Evolutionary conservation across 352 stramenopile genomes (phyloP).

Genomic region (Phytophthora quininea): DNA sequence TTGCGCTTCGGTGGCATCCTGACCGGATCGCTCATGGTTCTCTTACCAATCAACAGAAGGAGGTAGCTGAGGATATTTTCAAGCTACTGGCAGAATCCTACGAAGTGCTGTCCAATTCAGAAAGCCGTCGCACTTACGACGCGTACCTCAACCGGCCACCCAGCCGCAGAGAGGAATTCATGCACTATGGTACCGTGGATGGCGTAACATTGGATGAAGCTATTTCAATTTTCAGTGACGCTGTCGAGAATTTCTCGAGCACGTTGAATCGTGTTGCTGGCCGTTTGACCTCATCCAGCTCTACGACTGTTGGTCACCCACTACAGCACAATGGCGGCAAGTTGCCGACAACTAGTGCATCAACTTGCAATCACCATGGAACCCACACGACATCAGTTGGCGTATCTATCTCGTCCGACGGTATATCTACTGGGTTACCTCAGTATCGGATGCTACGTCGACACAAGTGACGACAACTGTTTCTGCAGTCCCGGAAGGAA

Average conservation of each 20-base stretch:
- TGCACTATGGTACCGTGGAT: slow-evolving; percentile 70
- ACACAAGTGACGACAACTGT: slow-evolving; percentile 16
- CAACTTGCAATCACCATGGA: slow-evolving; percentile 2
- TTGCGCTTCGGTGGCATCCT: slow-evolving; percentile 85
- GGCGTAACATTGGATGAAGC: slow-evolving; percentile 83
- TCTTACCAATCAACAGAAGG: slow-evolving; percentile 51
- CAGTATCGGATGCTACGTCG: slow-evolving; percentile 4
- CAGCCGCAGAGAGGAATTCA: slow-evolving; percentile 71
- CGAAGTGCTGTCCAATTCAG: slow-evolving; percentile 73
- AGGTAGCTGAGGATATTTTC: slow-evolving; percentile 77
- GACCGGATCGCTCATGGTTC: slow-evolving; percentile 63
- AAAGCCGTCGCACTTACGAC: slow-evolving; percentile 65
- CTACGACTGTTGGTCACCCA: slow-evolving; percentile 62
- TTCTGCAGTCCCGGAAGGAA: slow-evolving; percentile 13
- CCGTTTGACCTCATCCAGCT: slow-evolving; percentile 77
- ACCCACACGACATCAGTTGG: slow-evolving; percentile 15
- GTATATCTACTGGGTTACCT: slow-evolving; percentile 10
- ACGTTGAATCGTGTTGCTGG: slow-evolving; percentile 55
- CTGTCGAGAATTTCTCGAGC: slow-evolving; percentile 55
- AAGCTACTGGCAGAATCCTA: slow-evolving; percentile 86
- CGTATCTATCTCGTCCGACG: slow-evolving; percentile 18
- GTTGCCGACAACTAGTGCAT: slow-evolving; percentile 14
- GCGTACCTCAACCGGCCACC: slow-evolving; percentile 50
- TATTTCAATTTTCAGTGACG: slow-evolving; percentile 79
- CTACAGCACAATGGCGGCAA: slow-evolving; percentile 51